These are phyloP conservation scores for Trichoderma asperelloides DNA, from an alignment of 495 filamentous ascomycete species.

Conservation along the genomic window DNA sequence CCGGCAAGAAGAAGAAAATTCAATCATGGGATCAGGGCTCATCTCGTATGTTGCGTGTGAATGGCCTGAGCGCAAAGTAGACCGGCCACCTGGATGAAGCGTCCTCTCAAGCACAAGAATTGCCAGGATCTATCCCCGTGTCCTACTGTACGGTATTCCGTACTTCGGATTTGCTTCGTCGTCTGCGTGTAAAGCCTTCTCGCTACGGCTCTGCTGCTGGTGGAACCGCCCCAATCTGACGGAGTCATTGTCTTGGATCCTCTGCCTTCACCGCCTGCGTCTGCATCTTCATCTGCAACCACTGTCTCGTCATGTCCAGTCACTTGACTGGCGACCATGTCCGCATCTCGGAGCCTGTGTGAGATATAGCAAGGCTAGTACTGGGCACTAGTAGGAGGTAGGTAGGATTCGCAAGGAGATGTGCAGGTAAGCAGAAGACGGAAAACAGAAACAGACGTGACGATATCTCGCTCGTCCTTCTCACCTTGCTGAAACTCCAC, in stretches of 20 bases:
- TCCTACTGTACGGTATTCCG: background rate
- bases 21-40: background rate
- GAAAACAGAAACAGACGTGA: background rate
- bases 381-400: background rate
- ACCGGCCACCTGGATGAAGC: background rate
- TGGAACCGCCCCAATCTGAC: background rate
- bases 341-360: background rate
- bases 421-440: background rate
- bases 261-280: background rate
- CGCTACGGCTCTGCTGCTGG: background rate
- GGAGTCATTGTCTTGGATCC: background rate
- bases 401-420: background rate
- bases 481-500: constrained; percentile 31
- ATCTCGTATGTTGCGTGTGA: constrained; percentile 2
- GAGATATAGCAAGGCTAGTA: background rate
- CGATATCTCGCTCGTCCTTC: background rate
- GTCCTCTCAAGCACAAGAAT: background rate
- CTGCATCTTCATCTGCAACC: background rate
- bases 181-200: too few species aligned
- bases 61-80: constrained; percentile 3
- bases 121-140: too few species aligned
- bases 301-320: background rate
- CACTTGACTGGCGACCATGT: background rate
- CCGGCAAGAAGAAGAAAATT: background rate
- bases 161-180: background rate